phyloP scores from a whole-genome alignment of 2,329 filamentous ascomycete species.

The Arthrobotrys megalospora region DNA sequence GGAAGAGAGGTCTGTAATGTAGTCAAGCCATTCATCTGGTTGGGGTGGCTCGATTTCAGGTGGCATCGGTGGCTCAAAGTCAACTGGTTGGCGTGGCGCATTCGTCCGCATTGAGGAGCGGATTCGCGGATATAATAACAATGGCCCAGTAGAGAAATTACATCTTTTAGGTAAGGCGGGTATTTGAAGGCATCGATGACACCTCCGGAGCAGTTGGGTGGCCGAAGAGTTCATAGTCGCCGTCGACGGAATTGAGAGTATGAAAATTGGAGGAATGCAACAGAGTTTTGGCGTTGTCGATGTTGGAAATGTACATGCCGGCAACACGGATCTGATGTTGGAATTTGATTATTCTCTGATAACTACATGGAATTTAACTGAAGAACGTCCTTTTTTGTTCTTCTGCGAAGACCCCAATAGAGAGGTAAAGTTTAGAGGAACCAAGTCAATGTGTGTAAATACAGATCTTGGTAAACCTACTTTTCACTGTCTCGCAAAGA shows the following conservation, averaged over 20 bases:
- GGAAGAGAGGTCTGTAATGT: not conserved
- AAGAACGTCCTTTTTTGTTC: no score
- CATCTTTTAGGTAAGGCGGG: conserved; percentile 14
- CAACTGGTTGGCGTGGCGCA: not conserved
- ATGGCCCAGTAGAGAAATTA: conserved; percentile 51
- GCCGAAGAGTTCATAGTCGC: conserved; percentile 38
- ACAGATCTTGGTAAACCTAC: no score
- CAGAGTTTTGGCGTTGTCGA: conserved; percentile 36
- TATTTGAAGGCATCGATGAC: conserved; percentile 32
- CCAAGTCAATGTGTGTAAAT: no score
- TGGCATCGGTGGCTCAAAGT: no score
- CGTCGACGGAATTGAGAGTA: not conserved
- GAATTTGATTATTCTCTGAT: not conserved
- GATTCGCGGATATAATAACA: conserved; percentile 35
- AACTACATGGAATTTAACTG: no score
- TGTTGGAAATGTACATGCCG: not conserved
- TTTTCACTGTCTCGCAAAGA: no score
- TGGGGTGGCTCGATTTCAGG: not conserved
- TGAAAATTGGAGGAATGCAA: conserved; percentile 45
- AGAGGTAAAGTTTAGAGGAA: no score
- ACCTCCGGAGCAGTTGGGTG: conserved; percentile 18
- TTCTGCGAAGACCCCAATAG: no score
- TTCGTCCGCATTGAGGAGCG: conserved; percentile 48
- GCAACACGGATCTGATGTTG: conserved; percentile 8
- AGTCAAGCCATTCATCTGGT: not conserved